Percentiles rank a stretch among this genome's conserved stretches.
These are phyloP conservation scores for Vitis riparia DNA, from an alignment of 164 flowering plant species.

Conservation along the genomic window DNA sequence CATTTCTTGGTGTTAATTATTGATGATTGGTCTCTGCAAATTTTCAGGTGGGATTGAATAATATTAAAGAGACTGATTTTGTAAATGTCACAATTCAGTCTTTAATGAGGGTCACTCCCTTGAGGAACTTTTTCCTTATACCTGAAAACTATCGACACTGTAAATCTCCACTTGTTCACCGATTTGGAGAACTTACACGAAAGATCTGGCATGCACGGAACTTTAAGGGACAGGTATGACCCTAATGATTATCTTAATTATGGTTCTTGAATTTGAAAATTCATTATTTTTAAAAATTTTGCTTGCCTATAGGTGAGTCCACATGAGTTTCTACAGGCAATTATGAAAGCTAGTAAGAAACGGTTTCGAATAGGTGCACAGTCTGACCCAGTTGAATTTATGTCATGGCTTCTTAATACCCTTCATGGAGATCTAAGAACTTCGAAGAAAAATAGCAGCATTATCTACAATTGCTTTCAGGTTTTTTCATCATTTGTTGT, in stretches of 20 bases:
- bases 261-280: background rate
- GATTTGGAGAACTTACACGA: conserved; percentile 94
- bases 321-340: conserved; percentile 94
- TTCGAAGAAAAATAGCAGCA: conserved; percentile 60
- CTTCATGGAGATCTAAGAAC: conserved; percentile 75
- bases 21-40: background rate
- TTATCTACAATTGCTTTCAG: conserved; percentile 93
- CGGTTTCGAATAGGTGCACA: conserved; percentile 81
- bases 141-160: conserved; percentile 85
- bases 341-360: conserved; percentile 94
- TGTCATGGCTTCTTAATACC: conserved; percentile 98
- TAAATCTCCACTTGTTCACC: conserved; percentile 90
- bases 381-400: conserved; percentile 96
- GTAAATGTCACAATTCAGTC: conserved; percentile 96
- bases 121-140: conserved; percentile 92
- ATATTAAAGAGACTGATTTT: conserved; percentile 91
- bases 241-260: background rate
- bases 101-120: conserved; percentile 93
- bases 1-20: background rate
- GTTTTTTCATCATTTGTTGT: conserved; percentile 25
- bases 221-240: conserved; percentile 93
- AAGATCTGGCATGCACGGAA: conserved; percentile 98
- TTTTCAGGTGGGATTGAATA: conserved; percentile 89
- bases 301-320: conserved; percentile 84
- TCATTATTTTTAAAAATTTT: background rate